Evolutionary conservation across 2,329 filamentous ascomycete genomes (phyloP).

Genomic region (Aspergillus vadensis): DNA sequence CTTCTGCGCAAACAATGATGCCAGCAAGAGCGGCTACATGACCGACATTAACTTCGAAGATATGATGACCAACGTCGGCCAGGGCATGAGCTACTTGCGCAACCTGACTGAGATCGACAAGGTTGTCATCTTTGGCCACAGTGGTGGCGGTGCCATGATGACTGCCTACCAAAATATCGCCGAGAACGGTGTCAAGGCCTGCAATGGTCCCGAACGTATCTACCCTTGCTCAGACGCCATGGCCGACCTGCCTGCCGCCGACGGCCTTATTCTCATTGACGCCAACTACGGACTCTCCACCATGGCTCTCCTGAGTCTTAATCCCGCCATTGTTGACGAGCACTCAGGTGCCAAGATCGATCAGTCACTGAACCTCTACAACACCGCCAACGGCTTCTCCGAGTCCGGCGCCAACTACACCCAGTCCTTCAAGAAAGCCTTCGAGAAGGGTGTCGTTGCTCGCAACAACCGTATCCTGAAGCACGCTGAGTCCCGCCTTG

Average conservation of each 20-base stretch:
- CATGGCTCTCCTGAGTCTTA: conserved; percentile 1
- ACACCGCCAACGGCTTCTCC: conserved; percentile 1
- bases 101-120: conserved; percentile 1
- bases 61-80: neutral
- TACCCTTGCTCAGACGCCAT: conserved; percentile 3
- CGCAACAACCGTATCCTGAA: neutral
- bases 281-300: neutral
- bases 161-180: conserved; percentile 1
- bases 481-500: neutral
- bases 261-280: conserved; percentile 1
- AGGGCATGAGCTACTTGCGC: neutral
- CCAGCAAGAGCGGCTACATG: conserved; percentile 1
- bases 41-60: neutral
- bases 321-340: conserved; percentile 1
- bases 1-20: conserved; percentile 1
- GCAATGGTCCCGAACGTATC: neutral
- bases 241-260: neutral
- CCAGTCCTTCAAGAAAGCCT: neutral
- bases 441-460: neutral
- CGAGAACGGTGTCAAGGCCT: conserved; percentile 1
- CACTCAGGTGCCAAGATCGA: neutral
- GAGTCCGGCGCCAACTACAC: conserved; percentile 1
- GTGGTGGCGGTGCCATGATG: conserved; percentile 3
- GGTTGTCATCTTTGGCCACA: neutral
- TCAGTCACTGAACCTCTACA: neutral